These are phyloP conservation scores for Linnemannia hyalina DNA, from an alignment of 192 early-diverging fungal genomes.

Conservation along the genomic window DNA sequence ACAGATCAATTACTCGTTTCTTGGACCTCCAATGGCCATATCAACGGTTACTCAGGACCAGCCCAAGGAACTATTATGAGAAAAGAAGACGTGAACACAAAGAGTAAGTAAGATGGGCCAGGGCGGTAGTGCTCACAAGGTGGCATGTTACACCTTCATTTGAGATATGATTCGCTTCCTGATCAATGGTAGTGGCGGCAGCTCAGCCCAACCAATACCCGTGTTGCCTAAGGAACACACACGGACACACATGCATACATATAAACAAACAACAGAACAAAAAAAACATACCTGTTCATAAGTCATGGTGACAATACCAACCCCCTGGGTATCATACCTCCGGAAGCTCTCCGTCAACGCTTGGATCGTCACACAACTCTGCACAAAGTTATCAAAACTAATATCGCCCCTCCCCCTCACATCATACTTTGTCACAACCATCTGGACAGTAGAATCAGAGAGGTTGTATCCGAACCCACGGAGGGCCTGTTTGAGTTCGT, in stretches of 20 bases:
- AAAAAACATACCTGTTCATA: slow-evolving; percentile 61
- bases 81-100: not conserved
- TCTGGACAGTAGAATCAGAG: slow-evolving; percentile 27
- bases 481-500: slow-evolving; percentile 49
- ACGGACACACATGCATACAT: not conserved
- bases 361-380: slow-evolving; percentile 75
- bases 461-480: slow-evolving; percentile 57
- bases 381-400: slow-evolving; percentile 59
- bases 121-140: not conserved
- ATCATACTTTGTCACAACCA: slow-evolving; percentile 61
- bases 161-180: not conserved
- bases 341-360: slow-evolving; percentile 72
- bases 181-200: not conserved
- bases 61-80: slow-evolving; percentile 33
- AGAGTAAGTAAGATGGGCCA: not conserved
- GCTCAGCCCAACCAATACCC: not conserved
- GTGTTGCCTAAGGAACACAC: not conserved
- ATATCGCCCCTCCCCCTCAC: slow-evolving; percentile 59
- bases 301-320: slow-evolving; percentile 71
- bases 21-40: not conserved
- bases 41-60: slow-evolving; percentile 45
- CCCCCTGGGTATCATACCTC: slow-evolving; percentile 65
- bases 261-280: not conserved
- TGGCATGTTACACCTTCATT: not conserved
- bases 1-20: not conserved